phyloP scores from a whole-genome alignment of 1,284 basidiomycete genomes.

The Cryptococcus sp. region DNA sequence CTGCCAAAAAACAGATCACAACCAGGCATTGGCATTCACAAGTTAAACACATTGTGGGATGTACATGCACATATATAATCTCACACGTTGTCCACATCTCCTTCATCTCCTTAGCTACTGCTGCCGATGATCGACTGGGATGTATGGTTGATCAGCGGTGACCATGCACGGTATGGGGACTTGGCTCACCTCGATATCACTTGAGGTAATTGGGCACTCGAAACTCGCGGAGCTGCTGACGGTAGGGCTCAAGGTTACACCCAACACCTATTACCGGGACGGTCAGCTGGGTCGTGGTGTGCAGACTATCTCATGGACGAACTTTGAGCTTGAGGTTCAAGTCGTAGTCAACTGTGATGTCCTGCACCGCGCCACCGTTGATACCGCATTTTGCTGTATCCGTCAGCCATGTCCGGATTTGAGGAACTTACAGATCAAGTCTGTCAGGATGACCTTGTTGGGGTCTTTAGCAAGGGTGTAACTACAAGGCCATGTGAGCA shows the following conservation, averaged over 20 bases:
- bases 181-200: conserved; percentile 51
- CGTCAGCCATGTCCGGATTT: conserved; percentile 6
- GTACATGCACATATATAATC: neutral
- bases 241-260: conserved; percentile 65
- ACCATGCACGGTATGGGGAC: neutral
- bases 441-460: conserved; percentile 59
- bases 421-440: conserved; percentile 48
- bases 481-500: conserved; percentile 8
- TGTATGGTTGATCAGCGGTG: neutral
- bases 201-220: conserved; percentile 58
- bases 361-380: conserved; percentile 50
- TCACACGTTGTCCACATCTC: neutral
- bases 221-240: conserved; percentile 66
- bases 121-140: conserved; percentile 13
- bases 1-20: too few species aligned
- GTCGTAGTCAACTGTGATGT: conserved; percentile 67
- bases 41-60: neutral
- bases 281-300: neutral
- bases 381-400: conserved; percentile 67
- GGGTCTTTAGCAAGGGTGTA: conserved; percentile 66
- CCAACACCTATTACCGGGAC: conserved; percentile 53
- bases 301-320: neutral
- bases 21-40: too few species aligned
- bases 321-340: conserved; percentile 36
- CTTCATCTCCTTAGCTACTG: neutral